phyloP scores from a whole-genome alignment of 2,329 filamentous ascomycete genomes.

The Aspergillus brunneoviolaceus region DNA sequence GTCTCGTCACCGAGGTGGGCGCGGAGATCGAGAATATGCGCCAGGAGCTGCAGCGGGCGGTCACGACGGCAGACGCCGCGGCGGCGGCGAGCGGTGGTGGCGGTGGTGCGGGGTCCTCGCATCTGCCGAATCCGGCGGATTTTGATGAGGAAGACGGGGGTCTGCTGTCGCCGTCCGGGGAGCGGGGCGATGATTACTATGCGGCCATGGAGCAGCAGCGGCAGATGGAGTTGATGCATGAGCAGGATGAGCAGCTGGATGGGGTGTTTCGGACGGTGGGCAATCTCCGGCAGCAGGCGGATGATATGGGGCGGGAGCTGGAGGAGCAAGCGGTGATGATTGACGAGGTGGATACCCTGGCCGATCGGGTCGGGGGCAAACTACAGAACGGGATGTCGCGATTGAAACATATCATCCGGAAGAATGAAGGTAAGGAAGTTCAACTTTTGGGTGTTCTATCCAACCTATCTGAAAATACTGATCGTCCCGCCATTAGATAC shows the following conservation, averaged over 20 bases:
- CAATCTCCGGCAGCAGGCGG: conserved; percentile 83
- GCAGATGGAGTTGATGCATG: conserved; percentile 86
- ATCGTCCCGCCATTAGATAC: conserved; percentile 50
- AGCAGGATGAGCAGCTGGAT: conserved; percentile 91
- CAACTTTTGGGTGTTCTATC: conserved; percentile 8
- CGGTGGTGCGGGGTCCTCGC: conserved; percentile 32
- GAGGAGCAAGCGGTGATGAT: conserved; percentile 93
- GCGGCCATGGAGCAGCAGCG: conserved; percentile 86
- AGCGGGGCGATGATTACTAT: conserved; percentile 62
- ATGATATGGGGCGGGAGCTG: conserved; percentile 93
- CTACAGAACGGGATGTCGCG: conserved; percentile 83
- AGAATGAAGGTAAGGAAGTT: conserved; percentile 77
- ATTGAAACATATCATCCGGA: conserved; percentile 77
- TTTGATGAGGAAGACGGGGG: conserved; percentile 45
- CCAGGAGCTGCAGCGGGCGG: conserved; percentile 68
- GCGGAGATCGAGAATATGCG: conserved; percentile 87
- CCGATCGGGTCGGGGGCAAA: conserved; percentile 83
- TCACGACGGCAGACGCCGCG: conserved; percentile 38
- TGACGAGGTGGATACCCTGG: conserved; percentile 77
- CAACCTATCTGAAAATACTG: conserved; percentile 6
- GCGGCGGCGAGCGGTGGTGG: neutral
- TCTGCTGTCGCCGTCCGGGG: conserved; percentile 37
- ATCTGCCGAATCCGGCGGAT: conserved; percentile 57
- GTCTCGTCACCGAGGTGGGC: conserved; percentile 84
- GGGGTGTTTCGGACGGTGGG: conserved; percentile 92